Conservation (phyloP, 2,329 filamentous ascomycete species). For the Ceratocystiopsis sp. region DNA sequence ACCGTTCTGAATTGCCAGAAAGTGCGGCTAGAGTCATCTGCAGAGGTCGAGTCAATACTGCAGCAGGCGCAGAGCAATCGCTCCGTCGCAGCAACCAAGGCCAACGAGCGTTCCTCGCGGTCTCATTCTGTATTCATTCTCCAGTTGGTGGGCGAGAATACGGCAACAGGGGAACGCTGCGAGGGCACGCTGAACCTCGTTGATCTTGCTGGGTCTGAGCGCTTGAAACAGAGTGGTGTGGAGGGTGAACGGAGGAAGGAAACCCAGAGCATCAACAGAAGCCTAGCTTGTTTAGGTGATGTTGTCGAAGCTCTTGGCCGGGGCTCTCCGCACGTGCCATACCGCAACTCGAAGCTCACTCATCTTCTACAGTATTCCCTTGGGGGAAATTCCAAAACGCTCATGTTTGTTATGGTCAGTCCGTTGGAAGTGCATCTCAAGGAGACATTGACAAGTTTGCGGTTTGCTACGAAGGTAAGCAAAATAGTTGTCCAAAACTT, state of each 20-base stretch:
- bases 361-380: constrained; percentile 89
- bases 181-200: constrained; percentile 93
- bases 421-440: constrained; percentile 79
- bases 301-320: constrained; percentile 87
- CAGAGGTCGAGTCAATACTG: constrained; percentile 66
- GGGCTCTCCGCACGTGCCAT: constrained; percentile 73
- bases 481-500: not conserved
- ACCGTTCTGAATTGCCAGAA: constrained; percentile 65
- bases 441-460: constrained; percentile 85
- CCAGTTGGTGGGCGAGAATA: constrained; percentile 55
- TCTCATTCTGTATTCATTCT: constrained; percentile 95
- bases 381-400: constrained; percentile 87
- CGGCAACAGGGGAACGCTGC: constrained; percentile 61
- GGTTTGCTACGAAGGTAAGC: constrained; percentile 82
- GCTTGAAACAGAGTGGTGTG: constrained; percentile 71
- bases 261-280: constrained; percentile 96
- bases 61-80: constrained; percentile 69
- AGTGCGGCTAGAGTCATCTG: constrained; percentile 60
- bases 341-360: constrained; percentile 92
- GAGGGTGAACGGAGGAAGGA: constrained; percentile 81
- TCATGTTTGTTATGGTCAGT: constrained; percentile 99
- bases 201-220: constrained; percentile 84
- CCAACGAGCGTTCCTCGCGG: constrained; percentile 85
- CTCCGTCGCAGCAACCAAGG: constrained; percentile 89
- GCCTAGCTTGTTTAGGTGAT: constrained; percentile 77